Evolutionary conservation across 768 basidiomycete species (phyloP).

Genomic region (Collybiopsis luxurians): DNA sequence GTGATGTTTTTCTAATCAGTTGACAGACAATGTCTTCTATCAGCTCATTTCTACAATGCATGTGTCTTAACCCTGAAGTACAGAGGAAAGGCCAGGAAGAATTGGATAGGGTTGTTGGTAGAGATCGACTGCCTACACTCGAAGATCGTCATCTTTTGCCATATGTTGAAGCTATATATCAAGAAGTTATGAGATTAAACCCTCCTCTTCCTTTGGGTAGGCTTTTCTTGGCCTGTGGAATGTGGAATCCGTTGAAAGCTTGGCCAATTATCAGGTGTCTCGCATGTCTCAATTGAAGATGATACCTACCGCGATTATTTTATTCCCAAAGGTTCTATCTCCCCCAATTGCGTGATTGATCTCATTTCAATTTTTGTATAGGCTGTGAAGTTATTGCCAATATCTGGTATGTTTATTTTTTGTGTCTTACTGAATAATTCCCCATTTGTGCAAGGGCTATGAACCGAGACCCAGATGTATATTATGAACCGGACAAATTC

Average conservation of each 20-base stretch:
- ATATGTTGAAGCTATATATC: conserved; percentile 8
- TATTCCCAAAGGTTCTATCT: background rate
- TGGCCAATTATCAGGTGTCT: background rate
- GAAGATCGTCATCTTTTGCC: conserved; percentile 15
- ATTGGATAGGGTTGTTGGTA: conserved; percentile 24
- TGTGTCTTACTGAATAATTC: background rate
- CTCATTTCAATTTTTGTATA: background rate
- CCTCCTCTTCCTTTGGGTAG: background rate
- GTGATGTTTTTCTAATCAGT: background rate
- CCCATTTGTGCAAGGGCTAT: conserved; percentile 16
- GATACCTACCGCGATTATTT: background rate
- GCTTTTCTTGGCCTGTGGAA: background rate
- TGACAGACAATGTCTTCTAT: background rate
- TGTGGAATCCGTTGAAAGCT: background rate
- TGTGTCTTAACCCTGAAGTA: conserved; percentile 17
- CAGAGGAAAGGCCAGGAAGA: conserved; percentile 25
- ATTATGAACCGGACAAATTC: conserved; percentile 20
- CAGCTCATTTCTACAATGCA: background rate
- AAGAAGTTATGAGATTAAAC: conserved; percentile 11
- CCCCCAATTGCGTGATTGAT: background rate
- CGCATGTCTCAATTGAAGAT: background rate
- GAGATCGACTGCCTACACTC: conserved; percentile 18
- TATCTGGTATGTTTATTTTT: background rate
- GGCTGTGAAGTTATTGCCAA: background rate
- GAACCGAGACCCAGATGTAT: conserved; percentile 21